phyloP scores from a whole-genome alignment of 2,329 filamentous ascomycete genomes.

The Aspergillus jensenii region DNA sequence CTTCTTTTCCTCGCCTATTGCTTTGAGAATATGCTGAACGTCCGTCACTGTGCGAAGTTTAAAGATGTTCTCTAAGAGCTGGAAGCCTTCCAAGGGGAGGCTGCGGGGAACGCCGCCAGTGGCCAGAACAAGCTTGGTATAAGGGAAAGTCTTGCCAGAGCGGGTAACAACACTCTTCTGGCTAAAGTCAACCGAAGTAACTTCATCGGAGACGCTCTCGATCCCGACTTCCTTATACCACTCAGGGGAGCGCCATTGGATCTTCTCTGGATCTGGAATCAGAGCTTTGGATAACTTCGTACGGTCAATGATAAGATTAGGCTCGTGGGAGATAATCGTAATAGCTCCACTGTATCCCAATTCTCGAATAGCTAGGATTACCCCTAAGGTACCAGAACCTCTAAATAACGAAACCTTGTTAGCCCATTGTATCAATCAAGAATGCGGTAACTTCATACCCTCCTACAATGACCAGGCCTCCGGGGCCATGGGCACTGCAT shows the following conservation, averaged over 20 bases:
- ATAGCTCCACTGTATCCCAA: conserved; percentile 77
- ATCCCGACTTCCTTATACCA: conserved; percentile 70
- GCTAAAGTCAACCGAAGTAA: conserved; percentile 73
- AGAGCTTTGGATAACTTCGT: conserved; percentile 95
- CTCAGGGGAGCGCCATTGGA: conserved; percentile 71
- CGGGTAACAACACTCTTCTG: conserved; percentile 73
- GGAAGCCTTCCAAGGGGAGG: conserved; percentile 81
- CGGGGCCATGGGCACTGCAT: conserved; percentile 58
- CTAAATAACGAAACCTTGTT: conserved; percentile 36
- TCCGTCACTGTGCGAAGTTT: conserved; percentile 76
- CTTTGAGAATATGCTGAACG: conserved; percentile 71
- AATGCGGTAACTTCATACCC: conserved; percentile 46
- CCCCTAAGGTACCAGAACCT: conserved; percentile 79
- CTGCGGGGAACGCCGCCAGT: conserved; percentile 77
- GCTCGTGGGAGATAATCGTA: conserved; percentile 80
- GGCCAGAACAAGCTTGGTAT: conserved; percentile 86
- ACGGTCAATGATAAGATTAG: conserved; percentile 84
- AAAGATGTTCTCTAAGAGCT: conserved; percentile 84
- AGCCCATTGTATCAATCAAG: not conserved
- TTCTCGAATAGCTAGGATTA: conserved; percentile 78
- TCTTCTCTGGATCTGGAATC: conserved; percentile 74
- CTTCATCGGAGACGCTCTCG: conserved; percentile 59
- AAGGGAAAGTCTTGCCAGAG: conserved; percentile 68
- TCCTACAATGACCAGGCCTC: conserved; percentile 77
- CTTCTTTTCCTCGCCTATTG: conserved; percentile 73